phyloP scores from a whole-genome alignment of 2,329 filamentous ascomycete genomes.

The Colletotrichum incanum region DNA sequence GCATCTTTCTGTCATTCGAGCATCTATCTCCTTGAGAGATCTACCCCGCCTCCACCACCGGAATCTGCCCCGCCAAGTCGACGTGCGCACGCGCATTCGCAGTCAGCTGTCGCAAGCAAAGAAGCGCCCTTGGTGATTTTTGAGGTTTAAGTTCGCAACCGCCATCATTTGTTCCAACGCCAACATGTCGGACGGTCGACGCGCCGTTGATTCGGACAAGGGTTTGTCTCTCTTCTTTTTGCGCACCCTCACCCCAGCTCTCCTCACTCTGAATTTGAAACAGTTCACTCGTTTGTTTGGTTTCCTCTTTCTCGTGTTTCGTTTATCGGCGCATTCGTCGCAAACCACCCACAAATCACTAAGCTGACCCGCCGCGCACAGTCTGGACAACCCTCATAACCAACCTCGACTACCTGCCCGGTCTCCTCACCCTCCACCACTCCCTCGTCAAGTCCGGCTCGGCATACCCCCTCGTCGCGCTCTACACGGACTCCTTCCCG shows the following conservation, averaged over 20 bases:
- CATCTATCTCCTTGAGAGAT: conserved; percentile 5
- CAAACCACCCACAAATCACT: neutral
- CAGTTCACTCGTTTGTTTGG: neutral
- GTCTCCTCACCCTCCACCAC: conserved; percentile 85
- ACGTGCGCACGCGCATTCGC: conserved; percentile 11
- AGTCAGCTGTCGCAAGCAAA: conserved; percentile 23
- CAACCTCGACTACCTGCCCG: conserved; percentile 85
- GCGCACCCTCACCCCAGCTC: neutral
- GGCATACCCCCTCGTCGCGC: conserved; percentile 83
- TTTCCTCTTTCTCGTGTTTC: neutral
- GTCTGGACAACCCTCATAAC: conserved; percentile 93
- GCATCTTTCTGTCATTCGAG: neutral
- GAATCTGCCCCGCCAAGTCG: conserved; percentile 34
- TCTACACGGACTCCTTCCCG: conserved; percentile 87
- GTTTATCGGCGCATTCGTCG: neutral
- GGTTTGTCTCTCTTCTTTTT: conserved; percentile 47
- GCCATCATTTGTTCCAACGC: neutral
- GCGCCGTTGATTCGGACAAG: conserved; percentile 58
- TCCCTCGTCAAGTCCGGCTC: conserved; percentile 77
- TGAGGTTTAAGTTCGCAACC: conserved; percentile 12
- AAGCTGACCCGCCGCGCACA: conserved; percentile 50
- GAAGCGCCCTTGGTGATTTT: neutral
- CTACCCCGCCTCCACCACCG: conserved; percentile 41
- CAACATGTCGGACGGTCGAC: conserved; percentile 47
- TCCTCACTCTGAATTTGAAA: conserved; percentile 2